A percentile compares a stretch with the other conserved stretches of the same genome.
Conservation (phyloP, 352 stramenopile genomes). For the Phytophthora cactorum region DNA sequence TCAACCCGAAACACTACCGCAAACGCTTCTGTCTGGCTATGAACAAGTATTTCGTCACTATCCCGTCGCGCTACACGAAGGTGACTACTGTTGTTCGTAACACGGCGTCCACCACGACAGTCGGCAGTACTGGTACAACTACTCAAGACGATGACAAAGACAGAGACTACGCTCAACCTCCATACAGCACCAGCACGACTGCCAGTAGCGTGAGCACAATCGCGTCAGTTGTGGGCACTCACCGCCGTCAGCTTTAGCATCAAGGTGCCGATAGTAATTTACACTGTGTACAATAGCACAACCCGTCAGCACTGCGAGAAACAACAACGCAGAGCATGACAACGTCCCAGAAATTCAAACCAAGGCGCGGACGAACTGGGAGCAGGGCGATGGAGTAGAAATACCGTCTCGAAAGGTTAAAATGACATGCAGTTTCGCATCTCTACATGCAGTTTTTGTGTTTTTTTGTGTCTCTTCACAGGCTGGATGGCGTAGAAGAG, state of each 20-base stretch:
- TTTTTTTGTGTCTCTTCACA: constrained; percentile 26
- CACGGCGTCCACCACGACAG: constrained; percentile 33
- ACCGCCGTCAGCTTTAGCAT: constrained; percentile 23
- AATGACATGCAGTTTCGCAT: constrained; percentile 39
- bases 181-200: constrained; percentile 38
- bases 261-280: constrained; percentile 27
- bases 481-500: constrained; percentile 6
- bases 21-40: constrained; percentile 87
- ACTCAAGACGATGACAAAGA: constrained; percentile 42
- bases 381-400: background rate
- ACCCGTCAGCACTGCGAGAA: background rate
- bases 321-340: background rate
- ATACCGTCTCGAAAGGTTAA: constrained; percentile 21
- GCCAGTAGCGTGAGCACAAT: constrained; percentile 39
- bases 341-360: constrained; percentile 3
- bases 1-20: constrained; percentile 89
- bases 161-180: constrained; percentile 35
- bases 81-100: constrained; percentile 71
- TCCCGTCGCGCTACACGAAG: constrained; percentile 87
- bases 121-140: constrained; percentile 29
- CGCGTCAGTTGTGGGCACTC: constrained; percentile 22
- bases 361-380: background rate
- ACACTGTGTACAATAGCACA: constrained; percentile 37
- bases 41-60: constrained; percentile 91
- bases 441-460: constrained; percentile 1